A percentile compares a stretch with the other conserved stretches of the same genome.
phyloP scores from a whole-genome alignment of 1,139 yeast species.

The Pichia terricola region DNA sequence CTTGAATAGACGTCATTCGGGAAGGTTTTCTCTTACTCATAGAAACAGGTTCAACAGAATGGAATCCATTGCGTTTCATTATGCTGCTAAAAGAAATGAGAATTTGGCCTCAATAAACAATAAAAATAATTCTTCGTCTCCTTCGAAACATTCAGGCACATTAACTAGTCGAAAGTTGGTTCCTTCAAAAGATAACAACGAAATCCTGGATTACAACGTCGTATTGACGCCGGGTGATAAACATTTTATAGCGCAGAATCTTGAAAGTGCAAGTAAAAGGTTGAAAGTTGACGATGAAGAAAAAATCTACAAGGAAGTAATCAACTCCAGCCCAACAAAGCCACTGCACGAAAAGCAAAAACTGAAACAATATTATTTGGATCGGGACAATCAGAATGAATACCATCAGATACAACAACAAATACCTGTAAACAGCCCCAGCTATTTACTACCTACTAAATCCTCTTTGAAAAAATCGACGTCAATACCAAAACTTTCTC shows the following conservation, averaged over 20 bases:
- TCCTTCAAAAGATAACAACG: background rate
- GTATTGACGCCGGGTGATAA: slow-evolving; percentile 19
- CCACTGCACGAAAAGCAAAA: slow-evolving; percentile 16
- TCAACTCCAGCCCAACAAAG: slow-evolving; percentile 23
- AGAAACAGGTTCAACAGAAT: slow-evolving; percentile 22
- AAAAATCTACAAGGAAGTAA: slow-evolving; percentile 20
- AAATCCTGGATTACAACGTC: background rate
- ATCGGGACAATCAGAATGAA: too few relatives aligned
- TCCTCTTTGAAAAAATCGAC: slow-evolving; percentile 15
- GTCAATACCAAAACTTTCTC: slow-evolving; percentile 7
- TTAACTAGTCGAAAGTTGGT: background rate
- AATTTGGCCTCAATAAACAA: slow-evolving; percentile 1
- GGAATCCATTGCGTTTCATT: slow-evolving; percentile 27
- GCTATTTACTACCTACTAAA: slow-evolving; percentile 17
- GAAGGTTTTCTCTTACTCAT: slow-evolving; percentile 20
- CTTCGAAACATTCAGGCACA: background rate
- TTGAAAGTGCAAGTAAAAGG: slow-evolving; percentile 25
- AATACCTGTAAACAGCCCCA: too few relatives aligned
- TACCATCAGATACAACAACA: too few relatives aligned
- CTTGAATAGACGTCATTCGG: slow-evolving; percentile 19
- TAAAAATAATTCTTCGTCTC: background rate
- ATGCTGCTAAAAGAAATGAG: slow-evolving; percentile 22
- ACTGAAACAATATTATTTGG: slow-evolving; percentile 15
- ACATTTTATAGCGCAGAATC: slow-evolving; percentile 11
- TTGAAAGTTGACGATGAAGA: slow-evolving; percentile 11